A percentile compares a stretch with the other conserved stretches of the same genome.
Evolutionary conservation across 306 rosid genomes (phyloP).

Genomic region (Abrus pulchellus): DNA sequence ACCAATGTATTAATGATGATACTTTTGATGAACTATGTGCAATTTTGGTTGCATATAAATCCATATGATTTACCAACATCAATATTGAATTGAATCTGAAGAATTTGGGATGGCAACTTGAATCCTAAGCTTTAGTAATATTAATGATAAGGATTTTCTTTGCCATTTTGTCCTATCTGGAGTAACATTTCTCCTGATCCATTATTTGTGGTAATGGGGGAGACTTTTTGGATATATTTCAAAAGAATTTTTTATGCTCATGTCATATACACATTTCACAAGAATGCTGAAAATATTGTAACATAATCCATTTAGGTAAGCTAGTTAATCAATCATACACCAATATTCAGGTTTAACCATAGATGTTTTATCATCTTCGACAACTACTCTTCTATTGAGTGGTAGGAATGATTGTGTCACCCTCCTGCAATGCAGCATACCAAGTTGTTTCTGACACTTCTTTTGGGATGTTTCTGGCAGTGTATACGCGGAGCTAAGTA

Average conservation of each 20-base stretch:
- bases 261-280: conserved; percentile 1
- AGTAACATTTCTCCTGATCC: conserved; percentile 18
- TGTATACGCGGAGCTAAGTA: conserved; percentile 73
- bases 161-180: neutral
- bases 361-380: neutral
- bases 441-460: conserved; percentile 42
- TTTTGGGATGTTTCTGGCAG: conserved; percentile 59
- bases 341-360: conserved; percentile 17
- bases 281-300: conserved; percentile 24
- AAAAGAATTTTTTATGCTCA: neutral
- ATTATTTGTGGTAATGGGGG: neutral
- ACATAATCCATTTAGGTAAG: conserved; percentile 23
- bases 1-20: neutral
- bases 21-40: conserved; percentile 9
- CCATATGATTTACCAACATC: neutral
- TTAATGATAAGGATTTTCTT: neutral
- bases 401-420: conserved; percentile 6
- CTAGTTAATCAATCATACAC: conserved; percentile 7
- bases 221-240: neutral
- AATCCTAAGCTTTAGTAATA: conserved; percentile 4
- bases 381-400: neutral
- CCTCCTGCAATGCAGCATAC: conserved; percentile 19
- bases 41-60: neutral
- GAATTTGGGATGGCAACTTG: neutral
- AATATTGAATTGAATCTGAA: neutral